Evolutionary conservation across 768 basidiomycete genomes (phyloP), one percentile per base, ranked within the genome.

Genomic region (Hypholoma sublateritium): DNA sequence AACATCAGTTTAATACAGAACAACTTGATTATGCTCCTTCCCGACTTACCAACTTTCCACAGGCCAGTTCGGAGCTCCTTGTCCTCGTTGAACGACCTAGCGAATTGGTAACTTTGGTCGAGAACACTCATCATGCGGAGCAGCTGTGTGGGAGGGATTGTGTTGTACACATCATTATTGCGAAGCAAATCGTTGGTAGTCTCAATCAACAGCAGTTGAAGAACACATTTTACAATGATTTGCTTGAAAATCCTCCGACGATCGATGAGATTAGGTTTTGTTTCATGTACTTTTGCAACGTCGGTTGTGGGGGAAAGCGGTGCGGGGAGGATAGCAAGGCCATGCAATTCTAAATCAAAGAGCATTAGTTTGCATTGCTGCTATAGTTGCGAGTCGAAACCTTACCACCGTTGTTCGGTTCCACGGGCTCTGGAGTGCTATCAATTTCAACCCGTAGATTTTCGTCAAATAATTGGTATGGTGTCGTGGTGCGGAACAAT

Each of bases 201-300:
- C 75, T 99, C 97, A 61, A 99, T 98, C 36, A 99, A 81, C 53
- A 98, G 80, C 19, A 99, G 75, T 65, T 99, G 97, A 28, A 99
- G 82, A 19, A 99, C 97, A 70, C 97, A 99, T 89, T 98, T 98
- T 62, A 98, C 95, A 59, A 99, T 98, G 73, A 99, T 98, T 71
- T 98, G 97, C 69, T 94, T 91, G 85, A 99, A 99, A 54, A 92
- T 84, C 42, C 87, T 83, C 44, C 92, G 86, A 53, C 95, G 87
- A 62, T 90, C 89, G 50, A 74, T 77, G 43, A 85, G 72, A 5
- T 86, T 83, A n/a, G 82, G 74, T 59, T 80, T 79, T 9, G 74
- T 66, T 60, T 80, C 81, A 7, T 72, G 61, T 56, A 25, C 53
- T 35, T 74, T 79, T 11, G 75, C 52, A 12, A 44, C 69, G 56